Percentiles rank a stretch among this genome's conserved stretches.
Evolutionary conservation across 2,329 filamentous ascomycete species (phyloP).

Genomic region (Claviceps digitariae): DNA sequence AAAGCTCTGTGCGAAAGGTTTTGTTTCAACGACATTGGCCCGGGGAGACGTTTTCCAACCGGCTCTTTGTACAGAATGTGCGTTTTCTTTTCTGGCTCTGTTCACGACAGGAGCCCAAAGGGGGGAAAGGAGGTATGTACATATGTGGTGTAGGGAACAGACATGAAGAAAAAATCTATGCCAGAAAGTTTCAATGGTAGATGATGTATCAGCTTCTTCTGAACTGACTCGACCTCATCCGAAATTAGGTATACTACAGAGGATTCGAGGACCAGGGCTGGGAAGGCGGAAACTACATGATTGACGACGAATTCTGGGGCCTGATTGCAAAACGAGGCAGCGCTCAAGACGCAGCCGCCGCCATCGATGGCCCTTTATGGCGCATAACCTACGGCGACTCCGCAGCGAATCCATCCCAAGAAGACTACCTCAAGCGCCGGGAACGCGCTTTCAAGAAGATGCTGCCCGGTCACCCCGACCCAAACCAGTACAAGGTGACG

Average conservation of each 20-base stretch:
- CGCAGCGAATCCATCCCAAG: slow-evolving; percentile 27
- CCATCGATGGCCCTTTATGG: slow-evolving; percentile 26
- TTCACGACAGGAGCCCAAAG: neutral
- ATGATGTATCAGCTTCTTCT: too few species aligned
- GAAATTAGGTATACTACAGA: slow-evolving; percentile 24
- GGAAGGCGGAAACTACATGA: slow-evolving; percentile 35
- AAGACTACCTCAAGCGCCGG: slow-evolving; percentile 13
- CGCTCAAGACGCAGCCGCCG: slow-evolving; percentile 13
- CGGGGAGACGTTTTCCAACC: slow-evolving; percentile 33
- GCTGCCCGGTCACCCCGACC: slow-evolving; percentile 35
- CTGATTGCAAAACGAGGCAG: slow-evolving; percentile 36
- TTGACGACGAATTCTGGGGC: slow-evolving; percentile 37
- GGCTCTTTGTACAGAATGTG: slow-evolving; percentile 39
- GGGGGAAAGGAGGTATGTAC: neutral
- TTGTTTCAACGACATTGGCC: slow-evolving; percentile 26
- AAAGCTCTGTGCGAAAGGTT: slow-evolving; percentile 27
- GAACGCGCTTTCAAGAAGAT: slow-evolving; percentile 25
- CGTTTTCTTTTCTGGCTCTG: slow-evolving; percentile 3
- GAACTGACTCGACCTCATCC: neutral
- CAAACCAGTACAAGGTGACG: slow-evolving; percentile 32
- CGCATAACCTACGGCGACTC: slow-evolving; percentile 39
- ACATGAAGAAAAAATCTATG: too few species aligned
- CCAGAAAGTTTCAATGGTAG: too few species aligned
- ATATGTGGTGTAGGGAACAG: too few species aligned
- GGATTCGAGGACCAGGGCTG: slow-evolving; percentile 30